Evolutionary conservation across 225 moss, liverwort and hornwort species (phyloP).

Genomic region (Thuidium tamariscinum): DNA sequence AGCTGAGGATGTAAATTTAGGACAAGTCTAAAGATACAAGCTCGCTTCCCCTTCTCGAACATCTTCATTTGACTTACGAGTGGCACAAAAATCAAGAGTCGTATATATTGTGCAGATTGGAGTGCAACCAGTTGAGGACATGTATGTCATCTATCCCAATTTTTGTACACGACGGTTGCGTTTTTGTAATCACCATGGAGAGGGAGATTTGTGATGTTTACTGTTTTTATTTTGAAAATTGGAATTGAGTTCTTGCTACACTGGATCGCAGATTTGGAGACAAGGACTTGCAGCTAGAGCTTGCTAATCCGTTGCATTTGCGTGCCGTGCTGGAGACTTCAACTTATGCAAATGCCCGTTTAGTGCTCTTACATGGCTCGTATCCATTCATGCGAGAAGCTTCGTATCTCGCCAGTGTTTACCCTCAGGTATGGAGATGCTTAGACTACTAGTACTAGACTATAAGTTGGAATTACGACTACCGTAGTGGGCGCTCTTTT

Average conservation of each 20-base stretch:
- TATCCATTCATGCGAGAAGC: slow-evolving; percentile 98
- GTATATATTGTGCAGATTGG: neutral
- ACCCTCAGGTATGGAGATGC: slow-evolving; percentile 59
- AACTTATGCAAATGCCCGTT: slow-evolving; percentile 41
- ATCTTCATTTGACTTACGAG: neutral
- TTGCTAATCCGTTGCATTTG: slow-evolving; percentile 84
- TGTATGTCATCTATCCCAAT: neutral
- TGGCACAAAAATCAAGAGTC: neutral
- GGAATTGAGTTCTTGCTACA: neutral
- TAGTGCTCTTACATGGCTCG: slow-evolving; percentile 83
- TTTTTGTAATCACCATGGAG: neutral
- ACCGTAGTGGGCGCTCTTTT: neutral
- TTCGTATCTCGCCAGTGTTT: slow-evolving; percentile 83
- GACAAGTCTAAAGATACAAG: neutral
- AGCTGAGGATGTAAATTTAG: neutral
- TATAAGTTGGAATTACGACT: neutral
- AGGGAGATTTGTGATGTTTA: neutral
- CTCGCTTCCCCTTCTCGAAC: neutral
- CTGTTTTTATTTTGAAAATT: neutral
- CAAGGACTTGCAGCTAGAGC: slow-evolving; percentile 82
- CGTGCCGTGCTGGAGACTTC: slow-evolving; percentile 76
- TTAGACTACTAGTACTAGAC: neutral
- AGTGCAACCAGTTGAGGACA: neutral
- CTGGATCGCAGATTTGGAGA: slow-evolving; percentile 72
- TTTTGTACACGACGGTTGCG: neutral